Percentiles rank a stretch among this genome's conserved stretches.
Evolutionary conservation across 2,329 filamentous ascomycete genomes (phyloP).

Genomic region (Nigrograna mackinnonii): DNA sequence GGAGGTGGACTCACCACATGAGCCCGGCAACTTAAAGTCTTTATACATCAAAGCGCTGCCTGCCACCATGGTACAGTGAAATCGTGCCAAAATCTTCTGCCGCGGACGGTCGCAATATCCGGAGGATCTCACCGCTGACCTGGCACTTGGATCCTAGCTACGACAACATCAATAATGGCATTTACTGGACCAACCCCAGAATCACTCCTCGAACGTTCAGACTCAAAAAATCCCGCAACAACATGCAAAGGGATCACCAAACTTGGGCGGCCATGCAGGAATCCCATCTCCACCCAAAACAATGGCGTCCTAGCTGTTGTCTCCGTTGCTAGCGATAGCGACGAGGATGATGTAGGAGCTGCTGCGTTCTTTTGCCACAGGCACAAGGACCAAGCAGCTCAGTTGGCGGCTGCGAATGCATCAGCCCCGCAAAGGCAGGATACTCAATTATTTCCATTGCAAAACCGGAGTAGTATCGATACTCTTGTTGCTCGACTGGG

Average conservation of each 20-base stretch:
- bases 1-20: no score
- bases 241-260: conserved; percentile 89
- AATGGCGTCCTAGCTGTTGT: conserved; percentile 46
- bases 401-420: conserved; percentile 29
- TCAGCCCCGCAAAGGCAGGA: conserved; percentile 23
- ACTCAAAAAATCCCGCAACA: conserved; percentile 80
- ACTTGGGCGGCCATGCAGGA: conserved; percentile 78
- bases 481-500: conserved; percentile 81
- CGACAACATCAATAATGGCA: conserved; percentile 26
- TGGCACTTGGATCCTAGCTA: no score
- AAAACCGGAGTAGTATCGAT: conserved; percentile 78
- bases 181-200: conserved; percentile 68
- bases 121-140: no score
- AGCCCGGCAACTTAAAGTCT: no score
- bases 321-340: conserved; percentile 40
- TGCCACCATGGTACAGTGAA: no score
- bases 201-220: conserved; percentile 73
- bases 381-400: conserved; percentile 82
- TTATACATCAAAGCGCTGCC: no score
- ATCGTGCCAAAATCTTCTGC: no score
- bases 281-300: conserved; percentile 47
- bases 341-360: conserved; percentile 61
- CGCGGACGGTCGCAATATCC: no score
- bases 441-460: conserved; percentile 58
- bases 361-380: conserved; percentile 85